These are phyloP conservation scores for Cryptococcus amylolentus DNA, from an alignment of 1,284 basidiomycete genomes.

Conservation along the genomic window DNA sequence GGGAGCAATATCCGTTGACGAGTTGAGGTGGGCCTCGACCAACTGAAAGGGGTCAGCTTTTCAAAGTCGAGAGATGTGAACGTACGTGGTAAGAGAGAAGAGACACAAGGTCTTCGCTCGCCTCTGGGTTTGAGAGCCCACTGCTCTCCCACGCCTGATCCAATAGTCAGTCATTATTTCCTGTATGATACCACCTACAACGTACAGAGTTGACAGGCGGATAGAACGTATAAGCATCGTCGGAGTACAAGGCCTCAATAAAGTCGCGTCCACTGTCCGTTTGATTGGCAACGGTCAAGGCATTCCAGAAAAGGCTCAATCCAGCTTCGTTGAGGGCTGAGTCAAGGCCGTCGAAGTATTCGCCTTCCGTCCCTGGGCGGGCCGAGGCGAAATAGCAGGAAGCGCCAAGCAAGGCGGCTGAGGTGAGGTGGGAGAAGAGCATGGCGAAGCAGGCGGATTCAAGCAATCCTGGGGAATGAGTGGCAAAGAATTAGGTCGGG, in stretches of 20 bases:
- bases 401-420: too few relatives aligned
- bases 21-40: conserved; percentile 20
- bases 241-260: conserved; percentile 12
- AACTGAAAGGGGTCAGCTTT: conserved; percentile 11
- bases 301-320: conserved; percentile 11
- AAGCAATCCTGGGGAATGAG: too few relatives aligned
- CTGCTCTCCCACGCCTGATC: conserved; percentile 23
- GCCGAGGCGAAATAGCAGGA: background rate
- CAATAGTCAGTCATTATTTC: background rate
- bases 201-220: conserved; percentile 19
- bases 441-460: too few relatives aligned
- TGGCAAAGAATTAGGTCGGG: too few relatives aligned
- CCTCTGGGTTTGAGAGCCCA: conserved; percentile 3
- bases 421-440: too few relatives aligned
- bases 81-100: conserved; percentile 30
- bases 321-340: conserved; percentile 11
- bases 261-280: conserved; percentile 7
- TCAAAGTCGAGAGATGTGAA: background rate
- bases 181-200: background rate
- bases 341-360: conserved; percentile 14
- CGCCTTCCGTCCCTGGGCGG: conserved; percentile 4
- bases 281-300: conserved; percentile 4
- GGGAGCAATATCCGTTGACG: conserved; percentile 21
- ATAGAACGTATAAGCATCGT: conserved; percentile 15
- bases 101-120: conserved; percentile 14